A percentile compares a stretch with the other conserved stretches of the same genome.
Conservation (phyloP, 2,329 filamentous ascomycete genomes). For the Xylariomycetidae sp. region DNA sequence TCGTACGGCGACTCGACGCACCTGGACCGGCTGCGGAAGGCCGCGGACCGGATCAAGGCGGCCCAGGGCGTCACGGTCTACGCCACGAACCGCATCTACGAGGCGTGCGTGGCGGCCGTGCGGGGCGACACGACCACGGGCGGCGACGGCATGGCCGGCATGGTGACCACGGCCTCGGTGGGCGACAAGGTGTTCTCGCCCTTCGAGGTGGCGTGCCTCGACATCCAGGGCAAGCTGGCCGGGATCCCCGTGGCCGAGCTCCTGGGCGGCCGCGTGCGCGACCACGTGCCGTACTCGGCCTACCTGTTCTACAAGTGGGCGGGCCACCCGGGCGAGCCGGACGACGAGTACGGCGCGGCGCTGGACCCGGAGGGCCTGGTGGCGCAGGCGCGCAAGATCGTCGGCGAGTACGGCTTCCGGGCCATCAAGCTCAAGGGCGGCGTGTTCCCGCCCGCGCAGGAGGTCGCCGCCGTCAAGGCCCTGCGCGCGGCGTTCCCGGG, state of each 20-base stretch:
- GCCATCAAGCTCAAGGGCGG: slow-evolving; percentile 40
- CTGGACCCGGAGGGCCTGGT: slow-evolving; percentile 31
- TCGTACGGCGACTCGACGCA: slow-evolving; percentile 37
- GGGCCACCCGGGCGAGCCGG: slow-evolving; percentile 32
- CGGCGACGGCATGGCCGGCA: slow-evolving; percentile 27
- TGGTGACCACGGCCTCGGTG: slow-evolving; percentile 38
- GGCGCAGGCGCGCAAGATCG: slow-evolving; percentile 31
- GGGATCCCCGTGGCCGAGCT: slow-evolving; percentile 35
- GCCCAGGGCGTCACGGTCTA: slow-evolving; percentile 28
- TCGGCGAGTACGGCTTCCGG: slow-evolving; percentile 38
- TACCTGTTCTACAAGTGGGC: slow-evolving; percentile 41
- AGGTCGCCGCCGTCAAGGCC: slow-evolving; percentile 35
- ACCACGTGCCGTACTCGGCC: slow-evolving; percentile 37
- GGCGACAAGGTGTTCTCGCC: slow-evolving; percentile 38
- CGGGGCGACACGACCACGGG: slow-evolving; percentile 14
- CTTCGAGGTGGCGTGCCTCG: slow-evolving; percentile 38
- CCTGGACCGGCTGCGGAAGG: slow-evolving; percentile 28
- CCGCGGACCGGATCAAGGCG: slow-evolving; percentile 23
- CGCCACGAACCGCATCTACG: slow-evolving; percentile 22
- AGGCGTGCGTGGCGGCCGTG: slow-evolving; percentile 16
- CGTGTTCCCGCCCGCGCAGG: slow-evolving; percentile 34
- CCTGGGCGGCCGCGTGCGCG: slow-evolving; percentile 34
- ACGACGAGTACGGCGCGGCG: slow-evolving; percentile 36
- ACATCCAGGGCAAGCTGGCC: slow-evolving; percentile 36
- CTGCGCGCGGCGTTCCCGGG: slow-evolving; percentile 32